Percentiles rank a stretch among this genome's conserved stretches.
phyloP scores from a whole-genome alignment of 2,329 filamentous ascomycete genomes.

The Beauveria varroae region DNA sequence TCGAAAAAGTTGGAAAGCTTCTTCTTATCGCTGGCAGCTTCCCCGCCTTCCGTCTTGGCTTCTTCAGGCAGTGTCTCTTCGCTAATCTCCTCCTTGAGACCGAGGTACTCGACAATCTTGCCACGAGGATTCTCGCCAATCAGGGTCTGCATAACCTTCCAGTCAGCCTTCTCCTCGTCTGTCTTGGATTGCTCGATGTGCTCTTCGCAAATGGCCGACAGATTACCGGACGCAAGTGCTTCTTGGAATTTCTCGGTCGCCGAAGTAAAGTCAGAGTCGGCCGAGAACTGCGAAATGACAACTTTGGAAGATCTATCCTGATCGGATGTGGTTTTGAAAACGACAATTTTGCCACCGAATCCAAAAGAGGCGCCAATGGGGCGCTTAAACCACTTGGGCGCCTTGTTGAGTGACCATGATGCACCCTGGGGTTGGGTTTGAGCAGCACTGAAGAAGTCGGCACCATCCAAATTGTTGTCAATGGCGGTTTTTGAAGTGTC shows the following conservation, averaged over 20 bases:
- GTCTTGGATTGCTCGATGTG: constrained; percentile 68
- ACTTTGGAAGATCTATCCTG: constrained; percentile 68
- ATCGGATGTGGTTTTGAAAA: constrained; percentile 57
- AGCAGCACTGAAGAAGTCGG: constrained; percentile 93
- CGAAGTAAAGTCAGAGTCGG: constrained; percentile 77
- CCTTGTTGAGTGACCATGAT: constrained; percentile 77
- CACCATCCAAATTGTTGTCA: constrained; percentile 70
- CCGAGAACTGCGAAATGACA: constrained; percentile 77
- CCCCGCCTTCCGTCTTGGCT: constrained; percentile 21
- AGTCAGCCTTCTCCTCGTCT: constrained; percentile 92
- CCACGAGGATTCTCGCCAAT: constrained; percentile 79
- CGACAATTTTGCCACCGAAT: constrained; percentile 87
- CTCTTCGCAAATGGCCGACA: constrained; percentile 70
- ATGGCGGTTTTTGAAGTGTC: constrained; percentile 59
- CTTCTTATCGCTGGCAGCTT: constrained; percentile 41
- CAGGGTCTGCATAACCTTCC: constrained; percentile 87
- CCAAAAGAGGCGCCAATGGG: constrained; percentile 85
- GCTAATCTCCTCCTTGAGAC: constrained; percentile 61
- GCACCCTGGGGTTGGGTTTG: constrained; percentile 86
- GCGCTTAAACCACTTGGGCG: constrained; percentile 84
- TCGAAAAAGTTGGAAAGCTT: constrained; percentile 77
- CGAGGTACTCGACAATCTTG: constrained; percentile 80
- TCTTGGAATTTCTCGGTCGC: constrained; percentile 83
- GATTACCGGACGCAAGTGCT: constrained; percentile 68
- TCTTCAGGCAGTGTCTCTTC: constrained; percentile 38